A percentile compares a stretch with the other conserved stretches of the same genome.
Evolutionary conservation across 2,329 filamentous ascomycete species (phyloP).

Genomic region (Aphanoascus verrucosus): DNA sequence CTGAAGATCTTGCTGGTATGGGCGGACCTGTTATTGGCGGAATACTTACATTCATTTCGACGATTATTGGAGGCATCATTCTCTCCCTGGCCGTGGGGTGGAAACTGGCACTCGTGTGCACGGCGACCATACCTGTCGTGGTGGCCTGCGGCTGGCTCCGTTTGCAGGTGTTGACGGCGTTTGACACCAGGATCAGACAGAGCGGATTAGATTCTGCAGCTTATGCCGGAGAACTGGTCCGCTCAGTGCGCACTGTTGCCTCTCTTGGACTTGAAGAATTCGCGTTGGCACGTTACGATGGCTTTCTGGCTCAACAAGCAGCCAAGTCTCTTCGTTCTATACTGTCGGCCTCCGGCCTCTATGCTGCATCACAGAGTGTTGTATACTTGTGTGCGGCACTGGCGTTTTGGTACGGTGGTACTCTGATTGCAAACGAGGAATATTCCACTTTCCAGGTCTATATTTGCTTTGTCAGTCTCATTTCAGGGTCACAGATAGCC

Average conservation of each 20-base stretch:
- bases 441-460: slow-evolving; percentile 83
- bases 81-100: background rate
- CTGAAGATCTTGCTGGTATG: too few relatives aligned
- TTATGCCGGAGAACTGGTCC: slow-evolving; percentile 85
- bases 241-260: slow-evolving; percentile 84
- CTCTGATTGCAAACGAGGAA: slow-evolving; percentile 57
- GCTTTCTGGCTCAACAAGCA: slow-evolving; percentile 55
- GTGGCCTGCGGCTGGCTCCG: slow-evolving; percentile 72
- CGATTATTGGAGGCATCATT: too few relatives aligned
- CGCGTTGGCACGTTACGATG: slow-evolving; percentile 61
- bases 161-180: slow-evolving; percentile 71
- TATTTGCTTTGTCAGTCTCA: slow-evolving; percentile 72
- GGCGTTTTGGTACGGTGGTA: slow-evolving; percentile 86
- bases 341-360: slow-evolving; percentile 64
- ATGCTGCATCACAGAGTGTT: slow-evolving; percentile 72
- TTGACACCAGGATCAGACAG: slow-evolving; percentile 65
- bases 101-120: slow-evolving; percentile 55
- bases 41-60: too few relatives aligned
- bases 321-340: slow-evolving; percentile 60
- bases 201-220: slow-evolving; percentile 71
- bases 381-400: slow-evolving; percentile 75
- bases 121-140: slow-evolving; percentile 64
- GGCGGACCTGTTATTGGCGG: too few relatives aligned
- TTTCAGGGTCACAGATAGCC: slow-evolving; percentile 85
- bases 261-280: slow-evolving; percentile 77